Base-by-base conservation (phyloP, 2,329 filamentous ascomycete genomes). In the Hymenoscyphus fructigenus region DNA sequence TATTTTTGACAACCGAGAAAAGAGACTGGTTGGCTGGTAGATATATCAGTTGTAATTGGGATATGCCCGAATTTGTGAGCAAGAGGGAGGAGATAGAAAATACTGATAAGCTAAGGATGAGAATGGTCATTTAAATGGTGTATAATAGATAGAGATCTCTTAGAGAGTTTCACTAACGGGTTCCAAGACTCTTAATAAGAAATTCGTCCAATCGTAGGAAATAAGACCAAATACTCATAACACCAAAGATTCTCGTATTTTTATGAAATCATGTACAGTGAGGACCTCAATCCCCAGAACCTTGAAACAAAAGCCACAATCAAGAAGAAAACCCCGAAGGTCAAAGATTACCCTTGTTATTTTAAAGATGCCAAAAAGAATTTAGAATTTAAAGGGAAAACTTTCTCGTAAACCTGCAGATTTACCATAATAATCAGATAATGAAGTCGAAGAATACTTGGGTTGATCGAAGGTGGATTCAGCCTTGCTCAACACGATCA, bases 1-100 rank as follows among this genome's bases (percentile, higher is more conserved):
- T 77, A 0, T 83, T 77, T 70, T 68, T 84, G 44, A 78, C 78
- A 1, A 70, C 72, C 20, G 70, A 79, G 69, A 76, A 77, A 60
- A 75, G 78, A 28, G 78, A 80, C 5, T 84, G 82, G 81, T 67
- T 84, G 20, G 76, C 75, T 1, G 81, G 79, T 0, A 75, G 81
- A 61, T 84, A 80, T 70, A 60, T 82, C 5, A 78, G 70, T 64
- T 75, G 69, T 20, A 79, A 72, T 38, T 84, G 81, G 82, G 80
- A 84, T 70, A 78, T 84, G 77, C 71, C 74, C 10, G 80, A 83
- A 68, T 71, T 83, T 44, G 66, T 79, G 59, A 65, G 61, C 2
- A 78, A 75, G 69, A 77, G 80, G 67, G 72, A 79, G 3, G 79
- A 82, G 63, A 79, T 84, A 68, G 74, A 83, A 5, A 64, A 66